These are phyloP conservation scores for Suillus subaureus DNA, from an alignment of 768 basidiomycete species.

Conservation along the genomic window DNA sequence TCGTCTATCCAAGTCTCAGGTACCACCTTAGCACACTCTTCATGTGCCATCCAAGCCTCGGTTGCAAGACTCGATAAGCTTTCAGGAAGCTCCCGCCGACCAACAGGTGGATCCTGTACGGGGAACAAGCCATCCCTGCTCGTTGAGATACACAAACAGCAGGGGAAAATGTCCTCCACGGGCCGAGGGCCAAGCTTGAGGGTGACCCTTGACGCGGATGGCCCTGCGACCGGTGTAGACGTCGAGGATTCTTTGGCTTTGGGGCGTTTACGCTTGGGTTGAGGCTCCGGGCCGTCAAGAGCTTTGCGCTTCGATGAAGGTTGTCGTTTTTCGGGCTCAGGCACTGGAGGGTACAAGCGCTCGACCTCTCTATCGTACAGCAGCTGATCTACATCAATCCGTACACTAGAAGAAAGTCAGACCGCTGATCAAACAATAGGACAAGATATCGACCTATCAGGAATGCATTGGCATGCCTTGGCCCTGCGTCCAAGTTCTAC, in stretches of 20 bases:
- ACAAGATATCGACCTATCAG: constrained; percentile 57
- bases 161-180: constrained; percentile 61
- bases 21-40: constrained; percentile 74
- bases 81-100: constrained; percentile 54
- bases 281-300: constrained; percentile 28
- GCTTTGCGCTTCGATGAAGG: constrained; percentile 43
- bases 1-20: constrained; percentile 94
- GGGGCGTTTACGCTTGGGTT: constrained; percentile 28
- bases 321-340: constrained; percentile 6
- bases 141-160: constrained; percentile 66
- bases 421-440: constrained; percentile 3
- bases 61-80: constrained; percentile 24
- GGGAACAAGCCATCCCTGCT: constrained; percentile 55
- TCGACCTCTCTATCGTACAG: constrained; percentile 67
- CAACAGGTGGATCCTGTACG: constrained; percentile 68
- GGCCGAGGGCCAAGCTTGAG: constrained; percentile 70
- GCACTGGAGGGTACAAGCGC: constrained; percentile 14
- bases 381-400: constrained; percentile 90
- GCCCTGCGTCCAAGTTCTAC: constrained; percentile 85
- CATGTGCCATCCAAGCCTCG: constrained; percentile 75
- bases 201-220: constrained; percentile 53
- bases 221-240: constrained; percentile 17
- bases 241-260: constrained; percentile 14
- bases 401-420: constrained; percentile 59
- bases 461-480: constrained; percentile 71